Evolutionary conservation across 352 stramenopile genomes (phyloP), one percentile per base, ranked within the genome.

Genomic region (Phytophthora melonis): DNA sequence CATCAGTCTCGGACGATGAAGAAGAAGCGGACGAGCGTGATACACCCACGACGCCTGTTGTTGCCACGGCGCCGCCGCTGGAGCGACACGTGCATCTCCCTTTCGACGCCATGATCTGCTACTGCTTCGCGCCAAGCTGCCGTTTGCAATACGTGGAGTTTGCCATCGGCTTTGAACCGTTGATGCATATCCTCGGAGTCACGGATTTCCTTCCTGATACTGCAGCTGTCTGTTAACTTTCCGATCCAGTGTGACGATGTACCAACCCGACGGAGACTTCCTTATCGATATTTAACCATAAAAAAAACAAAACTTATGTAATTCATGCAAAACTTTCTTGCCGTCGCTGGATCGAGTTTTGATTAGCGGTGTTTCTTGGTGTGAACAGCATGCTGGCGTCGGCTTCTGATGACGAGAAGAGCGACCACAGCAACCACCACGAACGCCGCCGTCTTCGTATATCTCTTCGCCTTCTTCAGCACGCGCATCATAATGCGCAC

Each of bases 111-210:
- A 93, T 94, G 80, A 93, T 96, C 63, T 95, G 87, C 75, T 96
- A 94, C 70, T 91, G 79, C 75, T 96, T 96, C 57, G 76, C 83
- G 18, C 66, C 78, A 18, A 83, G 63, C 32, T 79, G 63, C 30
- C 65, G 63, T 32, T 68, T 96, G 7, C 88, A 96, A 66, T 95
- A 96, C 75, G 76, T 96, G 57, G 90, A 96, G 75, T 95, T 95
- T 66, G 90, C 90, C 9, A 94, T 96, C 63, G 88, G 90, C 18
- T 96, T 94, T 66, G 90, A 96, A 58, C 74, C 87, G 25, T 79
- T 96, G n/a, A 85, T 96, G 75, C 84, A 96, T 56, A 74, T 82
- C 8, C 76, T 96, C 19, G 88, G 80, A 23, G 71, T 96, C 19
- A 78, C 77, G 0, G 41, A 77, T 4, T 95, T 96, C 45, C 79